Conservation (phyloP, 1,284 basidiomycete genomes). For the Naganishia cerealis region DNA sequence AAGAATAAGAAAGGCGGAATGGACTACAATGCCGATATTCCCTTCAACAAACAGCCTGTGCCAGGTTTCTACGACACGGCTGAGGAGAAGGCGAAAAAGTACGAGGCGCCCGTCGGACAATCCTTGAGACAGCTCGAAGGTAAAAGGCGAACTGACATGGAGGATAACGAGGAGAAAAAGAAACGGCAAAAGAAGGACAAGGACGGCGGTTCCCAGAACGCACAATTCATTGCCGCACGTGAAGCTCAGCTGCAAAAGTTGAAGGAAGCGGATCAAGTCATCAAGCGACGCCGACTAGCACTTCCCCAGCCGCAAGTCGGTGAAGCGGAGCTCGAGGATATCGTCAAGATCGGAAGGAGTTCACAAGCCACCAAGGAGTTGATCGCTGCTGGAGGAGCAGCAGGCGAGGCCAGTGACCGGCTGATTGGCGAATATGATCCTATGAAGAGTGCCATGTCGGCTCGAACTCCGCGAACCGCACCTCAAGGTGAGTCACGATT, state of each 20-base stretch:
- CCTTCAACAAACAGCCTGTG: conserved; percentile 94
- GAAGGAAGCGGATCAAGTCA: conserved; percentile 94
- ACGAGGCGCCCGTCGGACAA: conserved; percentile 86
- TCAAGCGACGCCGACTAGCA: conserved; percentile 78
- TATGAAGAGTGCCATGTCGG: conserved; percentile 81
- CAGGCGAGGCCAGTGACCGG: conserved; percentile 79
- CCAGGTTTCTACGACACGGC: conserved; percentile 96
- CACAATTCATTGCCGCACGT: conserved; percentile 86
- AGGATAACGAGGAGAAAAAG: conserved; percentile 85
- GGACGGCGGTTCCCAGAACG: conserved; percentile 65
- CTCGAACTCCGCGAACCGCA: conserved; percentile 86
- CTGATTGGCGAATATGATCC: conserved; percentile 90
- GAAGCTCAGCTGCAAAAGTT: conserved; percentile 96
- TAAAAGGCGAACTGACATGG: conserved; percentile 70
- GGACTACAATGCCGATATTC: conserved; percentile 99
- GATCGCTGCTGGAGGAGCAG: conserved; percentile 61
- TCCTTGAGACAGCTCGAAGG: conserved; percentile 83
- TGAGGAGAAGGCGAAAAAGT: conserved; percentile 86
- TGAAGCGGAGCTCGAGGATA: conserved; percentile 94
- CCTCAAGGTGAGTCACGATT: conserved; percentile 72
- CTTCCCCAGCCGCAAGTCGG: conserved; percentile 90
- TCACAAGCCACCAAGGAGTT: conserved; percentile 83
- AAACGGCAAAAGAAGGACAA: conserved; percentile 65
- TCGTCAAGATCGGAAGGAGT: conserved; percentile 95
- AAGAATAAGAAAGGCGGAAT: conserved; percentile 95